phyloP scores from a whole-genome alignment of 2,329 filamentous ascomycete genomes.

The Peltaster fructicola region DNA sequence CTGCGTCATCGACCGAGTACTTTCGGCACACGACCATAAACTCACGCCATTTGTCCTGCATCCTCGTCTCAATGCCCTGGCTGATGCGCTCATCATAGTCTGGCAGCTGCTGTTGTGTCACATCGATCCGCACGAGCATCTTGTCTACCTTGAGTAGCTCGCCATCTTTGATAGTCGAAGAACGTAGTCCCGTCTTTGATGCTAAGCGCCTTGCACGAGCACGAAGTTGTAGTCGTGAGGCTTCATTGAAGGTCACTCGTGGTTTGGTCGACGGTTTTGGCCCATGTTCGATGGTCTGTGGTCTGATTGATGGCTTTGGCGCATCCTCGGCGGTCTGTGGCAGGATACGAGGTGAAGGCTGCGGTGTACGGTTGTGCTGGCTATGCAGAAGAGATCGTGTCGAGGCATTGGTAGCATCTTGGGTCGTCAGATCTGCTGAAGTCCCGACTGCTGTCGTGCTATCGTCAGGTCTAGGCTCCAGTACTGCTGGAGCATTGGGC shows the following conservation, averaged over 20 bases:
- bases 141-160: conserved; percentile 50
- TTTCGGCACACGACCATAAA: conserved; percentile 45
- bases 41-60: conserved; percentile 48
- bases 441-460: too few species aligned
- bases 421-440: too few species aligned
- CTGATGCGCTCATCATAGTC: conserved; percentile 47
- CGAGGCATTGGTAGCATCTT: too few species aligned
- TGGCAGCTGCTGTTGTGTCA: conserved; percentile 30
- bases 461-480: too few species aligned
- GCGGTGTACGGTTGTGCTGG: too few species aligned
- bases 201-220: conserved; percentile 15
- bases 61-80: conserved; percentile 38
- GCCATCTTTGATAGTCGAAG: conserved; percentile 31
- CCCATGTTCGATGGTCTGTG: conserved; percentile 4
- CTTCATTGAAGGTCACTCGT: conserved; percentile 14
- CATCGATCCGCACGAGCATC: conserved; percentile 48
- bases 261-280: conserved; percentile 3
- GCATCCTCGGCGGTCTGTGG: not conserved
- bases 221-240: conserved; percentile 15
- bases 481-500: too few species aligned
- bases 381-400: conserved; percentile 9
- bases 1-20: conserved; percentile 34
- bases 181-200: conserved; percentile 11
- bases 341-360: too few species aligned
- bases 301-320: not conserved